phyloP scores from a whole-genome alignment of 2,329 filamentous ascomycete genomes.

The Colletotrichum acutatum region DNA sequence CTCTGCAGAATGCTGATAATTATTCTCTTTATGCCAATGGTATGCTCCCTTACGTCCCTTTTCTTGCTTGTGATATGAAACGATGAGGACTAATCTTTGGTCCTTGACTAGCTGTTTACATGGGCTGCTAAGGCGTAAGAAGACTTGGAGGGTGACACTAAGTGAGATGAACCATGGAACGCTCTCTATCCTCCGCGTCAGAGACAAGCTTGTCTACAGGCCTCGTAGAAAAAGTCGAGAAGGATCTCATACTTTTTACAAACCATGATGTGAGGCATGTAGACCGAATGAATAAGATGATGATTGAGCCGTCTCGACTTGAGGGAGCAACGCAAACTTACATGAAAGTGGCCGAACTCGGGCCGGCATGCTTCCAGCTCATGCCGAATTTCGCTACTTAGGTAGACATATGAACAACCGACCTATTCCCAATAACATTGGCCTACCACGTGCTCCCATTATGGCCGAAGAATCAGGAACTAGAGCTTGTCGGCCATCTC shows the following conservation, averaged over 20 bases:
- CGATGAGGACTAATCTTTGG: not conserved
- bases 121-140: not conserved
- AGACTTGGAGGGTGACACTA: not conserved
- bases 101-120: not conserved
- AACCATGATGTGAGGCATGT: too few relatives aligned
- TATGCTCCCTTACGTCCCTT: not conserved
- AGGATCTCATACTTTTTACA: too few relatives aligned
- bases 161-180: not conserved
- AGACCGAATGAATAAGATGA: not conserved
- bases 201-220: not conserved
- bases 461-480: not conserved
- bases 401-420: not conserved
- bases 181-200: too few relatives aligned
- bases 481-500: slow-evolving; percentile 6
- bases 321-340: not conserved
- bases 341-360: not conserved
- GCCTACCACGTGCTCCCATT: not conserved
- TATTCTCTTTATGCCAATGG: slow-evolving; percentile 37
- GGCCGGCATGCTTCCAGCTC: not conserved
- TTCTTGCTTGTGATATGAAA: not conserved
- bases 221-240: too few relatives aligned
- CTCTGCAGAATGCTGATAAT: slow-evolving; percentile 38
- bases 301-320: not conserved
- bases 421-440: not conserved
- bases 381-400: not conserved